phyloP scores from a whole-genome alignment of 768 basidiomycete species.

The Clitopilus passeckerianus region DNA sequence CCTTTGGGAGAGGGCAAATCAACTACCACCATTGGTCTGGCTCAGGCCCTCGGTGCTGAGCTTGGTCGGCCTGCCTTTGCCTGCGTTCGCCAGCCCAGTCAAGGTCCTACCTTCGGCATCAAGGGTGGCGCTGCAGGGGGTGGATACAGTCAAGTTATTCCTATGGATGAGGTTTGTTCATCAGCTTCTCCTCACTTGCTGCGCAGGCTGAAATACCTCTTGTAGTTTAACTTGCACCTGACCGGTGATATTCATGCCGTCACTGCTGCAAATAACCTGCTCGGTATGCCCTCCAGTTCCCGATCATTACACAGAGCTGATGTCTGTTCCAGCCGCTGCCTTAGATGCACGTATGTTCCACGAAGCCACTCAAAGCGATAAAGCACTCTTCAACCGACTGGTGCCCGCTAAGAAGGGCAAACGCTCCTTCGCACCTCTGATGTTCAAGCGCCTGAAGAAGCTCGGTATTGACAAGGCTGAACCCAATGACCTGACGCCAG shows the following conservation, averaged over 20 bases:
- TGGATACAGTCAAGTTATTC: conserved; percentile 98
- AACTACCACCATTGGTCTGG: conserved; percentile 94
- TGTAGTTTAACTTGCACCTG: conserved; percentile 89
- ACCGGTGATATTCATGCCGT: conserved; percentile 98
- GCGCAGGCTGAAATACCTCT: neutral
- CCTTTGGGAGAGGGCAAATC: conserved; percentile 98
- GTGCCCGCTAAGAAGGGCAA: conserved; percentile 92
- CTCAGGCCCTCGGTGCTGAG: conserved; percentile 94
- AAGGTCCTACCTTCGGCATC: conserved; percentile 98
- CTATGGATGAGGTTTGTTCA: conserved; percentile 85
- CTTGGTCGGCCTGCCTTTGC: conserved; percentile 91
- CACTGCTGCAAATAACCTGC: conserved; percentile 93
- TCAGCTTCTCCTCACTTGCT: neutral
- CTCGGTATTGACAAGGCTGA: conserved; percentile 93
- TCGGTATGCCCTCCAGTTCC: conserved; percentile 44
- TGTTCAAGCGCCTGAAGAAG: conserved; percentile 93
- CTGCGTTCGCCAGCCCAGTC: conserved; percentile 96
- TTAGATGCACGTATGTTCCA: conserved; percentile 98
- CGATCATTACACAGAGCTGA: neutral
- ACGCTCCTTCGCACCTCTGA: conserved; percentile 91
- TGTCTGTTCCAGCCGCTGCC: conserved; percentile 66
- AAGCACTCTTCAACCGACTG: conserved; percentile 88
- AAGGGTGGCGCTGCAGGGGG: conserved; percentile 99
- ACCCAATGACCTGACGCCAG: conserved; percentile 87
- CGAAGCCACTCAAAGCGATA: conserved; percentile 92